Evolutionary conservation across 306 rosid species (phyloP).

Genomic region (Cucurbita ficifolia): DNA sequence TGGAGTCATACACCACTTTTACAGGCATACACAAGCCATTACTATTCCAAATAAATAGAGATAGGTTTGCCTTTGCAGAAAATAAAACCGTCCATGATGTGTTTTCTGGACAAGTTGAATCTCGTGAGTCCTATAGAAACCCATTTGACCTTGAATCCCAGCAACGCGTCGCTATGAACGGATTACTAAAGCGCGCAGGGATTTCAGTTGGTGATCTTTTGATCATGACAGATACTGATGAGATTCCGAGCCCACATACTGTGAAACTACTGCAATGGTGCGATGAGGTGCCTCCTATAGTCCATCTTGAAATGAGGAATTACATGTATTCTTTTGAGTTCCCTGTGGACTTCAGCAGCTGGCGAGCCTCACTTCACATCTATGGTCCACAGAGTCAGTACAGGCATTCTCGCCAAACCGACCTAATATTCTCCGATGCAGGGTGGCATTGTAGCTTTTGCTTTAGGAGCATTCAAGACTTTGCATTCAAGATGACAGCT

Average conservation of each 20-base stretch:
- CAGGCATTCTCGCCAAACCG: constrained; percentile 48
- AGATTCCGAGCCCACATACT: constrained; percentile 76
- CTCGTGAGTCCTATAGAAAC: constrained; percentile 26
- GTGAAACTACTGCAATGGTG: constrained; percentile 82
- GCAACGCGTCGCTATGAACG: constrained; percentile 61
- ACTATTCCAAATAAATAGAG: constrained; percentile 29
- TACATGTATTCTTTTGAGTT: constrained; percentile 90
- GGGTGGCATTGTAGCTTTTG: constrained; percentile 99
- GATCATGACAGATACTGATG: constrained; percentile 73
- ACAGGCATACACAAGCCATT: constrained; percentile 73
- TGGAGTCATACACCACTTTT: constrained; percentile 68
- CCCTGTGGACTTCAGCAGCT: constrained; percentile 78
- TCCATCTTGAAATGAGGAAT: constrained; percentile 79
- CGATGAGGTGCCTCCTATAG: constrained; percentile 57
- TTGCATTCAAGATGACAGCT: constrained; percentile 82
- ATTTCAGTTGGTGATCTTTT: constrained; percentile 51
- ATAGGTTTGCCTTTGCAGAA: constrained; percentile 49
- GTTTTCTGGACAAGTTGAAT: constrained; percentile 33
- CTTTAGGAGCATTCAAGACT: constrained; percentile 50
- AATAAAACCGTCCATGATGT: constrained; percentile 29
- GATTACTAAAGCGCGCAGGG: constrained; percentile 39
- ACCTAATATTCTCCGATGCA: constrained; percentile 51
- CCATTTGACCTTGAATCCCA: constrained; percentile 53
- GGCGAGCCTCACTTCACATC: constrained; percentile 67
- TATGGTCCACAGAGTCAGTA: constrained; percentile 36